Conservation (phyloP, 139 green algal genomes). For the Micractinium sp. region DNA sequence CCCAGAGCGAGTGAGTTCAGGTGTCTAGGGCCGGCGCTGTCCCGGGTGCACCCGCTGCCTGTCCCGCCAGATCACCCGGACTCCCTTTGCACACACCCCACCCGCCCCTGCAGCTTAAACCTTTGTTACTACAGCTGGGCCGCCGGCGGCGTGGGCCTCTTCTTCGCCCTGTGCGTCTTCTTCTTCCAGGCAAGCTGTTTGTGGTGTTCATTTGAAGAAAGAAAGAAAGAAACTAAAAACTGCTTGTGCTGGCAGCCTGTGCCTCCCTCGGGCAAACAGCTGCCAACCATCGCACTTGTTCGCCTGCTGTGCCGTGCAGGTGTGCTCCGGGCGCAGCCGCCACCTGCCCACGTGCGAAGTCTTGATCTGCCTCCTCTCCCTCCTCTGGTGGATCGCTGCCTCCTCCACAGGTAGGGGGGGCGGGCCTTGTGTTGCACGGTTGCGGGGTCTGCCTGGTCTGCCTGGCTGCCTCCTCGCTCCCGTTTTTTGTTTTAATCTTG, state of each 20-base stretch:
- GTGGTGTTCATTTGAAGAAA: too few species aligned
- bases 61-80: not conserved
- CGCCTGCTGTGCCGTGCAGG: not conserved
- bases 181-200: conserved; percentile 1
- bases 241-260: not conserved
- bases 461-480: too few species aligned
- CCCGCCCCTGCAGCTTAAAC: not conserved
- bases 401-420: conserved; percentile 10
- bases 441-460: not conserved
- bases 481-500: too few species aligned
- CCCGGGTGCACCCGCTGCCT: not conserved
- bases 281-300: not conserved
- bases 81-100: not conserved
- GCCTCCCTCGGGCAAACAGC: too few species aligned
- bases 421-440: not conserved
- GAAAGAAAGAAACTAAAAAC: too few species aligned
- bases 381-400: conserved; percentile 22
- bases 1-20: not conserved
- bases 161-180: conserved; percentile 4
- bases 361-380: not conserved
- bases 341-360: conserved; percentile 28
- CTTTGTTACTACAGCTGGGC: conserved; percentile 16
- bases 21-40: too few species aligned
- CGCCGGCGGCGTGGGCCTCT: conserved; percentile 6
- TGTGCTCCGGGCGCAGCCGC: conserved; percentile 24